These are phyloP conservation scores for Irpex lacteus DNA, from an alignment of 1,284 basidiomycete species.

Conservation along the genomic window DNA sequence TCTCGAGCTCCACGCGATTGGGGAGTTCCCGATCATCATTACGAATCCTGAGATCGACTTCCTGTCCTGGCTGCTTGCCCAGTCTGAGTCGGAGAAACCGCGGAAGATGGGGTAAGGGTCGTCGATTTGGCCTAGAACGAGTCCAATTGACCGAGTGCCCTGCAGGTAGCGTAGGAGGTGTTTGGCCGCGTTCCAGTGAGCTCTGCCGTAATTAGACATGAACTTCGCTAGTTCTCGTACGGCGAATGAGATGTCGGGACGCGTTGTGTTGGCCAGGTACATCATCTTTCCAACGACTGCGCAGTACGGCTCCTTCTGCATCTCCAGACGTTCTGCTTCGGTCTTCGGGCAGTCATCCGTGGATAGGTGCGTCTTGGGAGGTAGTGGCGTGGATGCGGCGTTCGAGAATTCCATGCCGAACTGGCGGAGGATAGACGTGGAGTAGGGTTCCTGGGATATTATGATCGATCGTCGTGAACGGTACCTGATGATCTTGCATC, in stretches of 20 bases:
- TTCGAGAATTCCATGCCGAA: slow-evolving; percentile 20
- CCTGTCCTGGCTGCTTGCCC: slow-evolving; percentile 23
- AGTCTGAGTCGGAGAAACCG: slow-evolving; percentile 10
- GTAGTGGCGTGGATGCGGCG: slow-evolving; percentile 13
- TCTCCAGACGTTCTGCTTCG: slow-evolving; percentile 8
- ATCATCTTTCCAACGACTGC: slow-evolving; percentile 25
- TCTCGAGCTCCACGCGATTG: slow-evolving; percentile 37
- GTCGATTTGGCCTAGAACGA: slow-evolving; percentile 2
- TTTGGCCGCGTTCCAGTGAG: slow-evolving; percentile 27
- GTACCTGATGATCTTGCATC: slow-evolving; percentile 31
- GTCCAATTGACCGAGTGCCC: slow-evolving; percentile 15
- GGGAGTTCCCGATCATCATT: slow-evolving; percentile 12
- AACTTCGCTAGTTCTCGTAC: slow-evolving; percentile 25
- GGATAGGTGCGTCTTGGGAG: slow-evolving; percentile 5
- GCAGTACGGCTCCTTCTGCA: slow-evolving; percentile 18
- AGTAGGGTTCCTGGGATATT: slow-evolving; percentile 29
- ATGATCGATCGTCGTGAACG: slow-evolving; percentile 22
- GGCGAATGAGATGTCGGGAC: slow-evolving; percentile 31
- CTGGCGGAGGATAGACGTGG: slow-evolving; percentile 25
- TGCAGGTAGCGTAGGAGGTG: slow-evolving; percentile 27
- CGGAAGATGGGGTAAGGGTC: slow-evolving; percentile 16
- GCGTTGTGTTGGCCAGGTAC: slow-evolving; percentile 25
- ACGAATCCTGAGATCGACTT: slow-evolving; percentile 19
- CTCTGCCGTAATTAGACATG: slow-evolving; percentile 20
- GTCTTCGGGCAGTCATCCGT: slow-evolving; percentile 7